These are phyloP conservation scores for Halenospora varia DNA, from an alignment of 495 filamentous ascomycete genomes.

Conservation along the genomic window DNA sequence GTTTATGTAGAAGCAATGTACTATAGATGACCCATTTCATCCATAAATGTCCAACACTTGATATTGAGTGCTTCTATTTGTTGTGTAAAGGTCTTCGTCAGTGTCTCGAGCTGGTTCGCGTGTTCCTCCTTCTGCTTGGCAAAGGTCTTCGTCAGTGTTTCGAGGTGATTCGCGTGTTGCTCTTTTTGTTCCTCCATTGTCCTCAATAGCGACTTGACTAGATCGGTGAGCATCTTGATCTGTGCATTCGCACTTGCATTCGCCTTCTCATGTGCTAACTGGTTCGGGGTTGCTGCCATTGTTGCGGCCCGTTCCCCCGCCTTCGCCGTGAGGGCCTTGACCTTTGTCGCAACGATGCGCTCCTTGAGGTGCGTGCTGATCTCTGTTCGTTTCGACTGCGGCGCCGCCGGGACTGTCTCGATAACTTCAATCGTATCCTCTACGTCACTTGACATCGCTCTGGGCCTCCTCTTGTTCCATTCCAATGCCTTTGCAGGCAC, in stretches of 20 bases:
- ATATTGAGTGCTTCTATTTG: too few species aligned
- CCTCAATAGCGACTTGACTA: constrained; percentile 3
- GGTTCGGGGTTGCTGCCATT: neutral
- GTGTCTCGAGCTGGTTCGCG: too few species aligned
- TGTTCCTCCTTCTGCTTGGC: too few species aligned
- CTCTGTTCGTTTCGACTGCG: constrained; percentile 10
- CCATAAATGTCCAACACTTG: too few species aligned
- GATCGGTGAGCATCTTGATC: constrained; percentile 1
- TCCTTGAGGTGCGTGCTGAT: constrained; percentile 10
- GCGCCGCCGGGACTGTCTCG: neutral
- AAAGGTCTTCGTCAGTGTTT: too few species aligned
- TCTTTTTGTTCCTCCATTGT: too few species aligned
- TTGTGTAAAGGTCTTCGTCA: too few species aligned
- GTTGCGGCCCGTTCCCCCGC: neutral
- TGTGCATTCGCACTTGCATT: neutral
- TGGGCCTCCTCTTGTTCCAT: constrained; percentile 4
- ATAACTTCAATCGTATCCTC: constrained; percentile 11
- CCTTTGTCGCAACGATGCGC: constrained; percentile 10
- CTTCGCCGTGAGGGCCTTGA: constrained; percentile 7
- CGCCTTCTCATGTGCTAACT: constrained; percentile 2
- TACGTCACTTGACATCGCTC: constrained; percentile 8
- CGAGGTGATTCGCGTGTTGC: too few species aligned
- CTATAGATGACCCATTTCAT: too few species aligned
- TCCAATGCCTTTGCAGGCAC: constrained; percentile 4
- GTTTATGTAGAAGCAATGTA: too few species aligned